Evolutionary conservation across 1,284 basidiomycete species (phyloP).

Genomic region (Sanghuangporus weigelae): DNA sequence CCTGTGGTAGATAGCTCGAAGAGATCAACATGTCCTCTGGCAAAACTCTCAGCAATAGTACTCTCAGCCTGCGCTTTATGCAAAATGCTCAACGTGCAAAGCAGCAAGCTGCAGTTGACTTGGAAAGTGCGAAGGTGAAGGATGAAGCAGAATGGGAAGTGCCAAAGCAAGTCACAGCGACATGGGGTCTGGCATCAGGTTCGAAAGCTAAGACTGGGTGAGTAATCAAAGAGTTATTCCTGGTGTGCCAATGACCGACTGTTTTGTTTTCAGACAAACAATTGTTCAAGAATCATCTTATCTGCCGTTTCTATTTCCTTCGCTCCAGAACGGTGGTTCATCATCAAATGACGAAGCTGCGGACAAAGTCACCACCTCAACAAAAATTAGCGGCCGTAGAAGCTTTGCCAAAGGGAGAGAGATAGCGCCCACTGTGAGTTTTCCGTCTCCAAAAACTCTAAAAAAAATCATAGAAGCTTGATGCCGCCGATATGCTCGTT

Average conservation of each 20-base stretch:
- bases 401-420: slow-evolving; percentile 38
- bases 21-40: slow-evolving; percentile 1
- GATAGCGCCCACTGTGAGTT: slow-evolving; percentile 26
- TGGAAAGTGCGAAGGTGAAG: slow-evolving; percentile 51
- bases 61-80: slow-evolving; percentile 70
- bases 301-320: slow-evolving; percentile 61
- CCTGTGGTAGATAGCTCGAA: not conserved
- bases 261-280: slow-evolving; percentile 24
- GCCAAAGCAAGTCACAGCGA: slow-evolving; percentile 46
- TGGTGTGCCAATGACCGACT: not conserved
- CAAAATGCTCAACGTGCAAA: slow-evolving; percentile 62
- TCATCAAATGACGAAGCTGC: slow-evolving; percentile 14
- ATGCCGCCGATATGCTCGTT: not conserved
- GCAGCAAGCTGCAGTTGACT: slow-evolving; percentile 43
- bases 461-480: not conserved
- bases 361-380: slow-evolving; percentile 8
- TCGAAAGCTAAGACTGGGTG: slow-evolving; percentile 28
- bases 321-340: slow-evolving; percentile 19
- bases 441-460: not conserved
- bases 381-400: slow-evolving; percentile 36
- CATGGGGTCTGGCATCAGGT: slow-evolving; percentile 43
- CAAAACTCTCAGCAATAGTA: slow-evolving; percentile 61
- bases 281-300: slow-evolving; percentile 62
- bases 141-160: slow-evolving; percentile 72
- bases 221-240: slow-evolving; percentile 16